Percentiles rank a stretch among this genome's conserved stretches.
Conservation (phyloP, 1,284 basidiomycete genomes). For the Pyrrhoderma lamaoense region DNA sequence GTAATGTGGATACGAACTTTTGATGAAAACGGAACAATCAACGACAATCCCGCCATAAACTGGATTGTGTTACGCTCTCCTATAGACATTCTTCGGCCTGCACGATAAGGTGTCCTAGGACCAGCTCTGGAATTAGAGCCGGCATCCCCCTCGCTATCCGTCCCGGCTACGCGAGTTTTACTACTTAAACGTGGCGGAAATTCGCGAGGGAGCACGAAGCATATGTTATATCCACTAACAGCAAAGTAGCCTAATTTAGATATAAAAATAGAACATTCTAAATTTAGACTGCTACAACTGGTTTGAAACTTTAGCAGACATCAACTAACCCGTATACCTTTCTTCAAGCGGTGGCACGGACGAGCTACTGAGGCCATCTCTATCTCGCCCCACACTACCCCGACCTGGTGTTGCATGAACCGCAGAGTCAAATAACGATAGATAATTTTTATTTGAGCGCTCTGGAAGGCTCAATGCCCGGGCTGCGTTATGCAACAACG, state of each 20-base stretch:
- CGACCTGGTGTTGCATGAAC: constrained; percentile 33
- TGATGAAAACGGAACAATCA: constrained; percentile 63
- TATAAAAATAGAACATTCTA: constrained; percentile 21
- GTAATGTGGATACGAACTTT: constrained; percentile 20
- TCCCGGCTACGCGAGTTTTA: constrained; percentile 13
- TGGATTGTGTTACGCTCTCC: constrained; percentile 50
- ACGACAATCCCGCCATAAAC: constrained; percentile 71
- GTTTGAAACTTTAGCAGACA: too few relatives aligned
- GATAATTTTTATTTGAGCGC: constrained; percentile 51
- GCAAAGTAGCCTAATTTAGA: constrained; percentile 68
- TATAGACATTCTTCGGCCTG: constrained; percentile 44
- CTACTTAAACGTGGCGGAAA: constrained; percentile 39
- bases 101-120: constrained; percentile 30
- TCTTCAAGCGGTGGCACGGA: constrained; percentile 42
- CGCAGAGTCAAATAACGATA: constrained; percentile 43
- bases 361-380: constrained; percentile 21
- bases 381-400: constrained; percentile 19
- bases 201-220: constrained; percentile 66
- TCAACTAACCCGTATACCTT: constrained; percentile 33
- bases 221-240: constrained; percentile 67
- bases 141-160: constrained; percentile 28
- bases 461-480: constrained; percentile 59
- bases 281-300: too few relatives aligned
- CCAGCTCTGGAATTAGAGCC: constrained; percentile 24
- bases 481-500: constrained; percentile 59